A percentile compares a stretch with the other conserved stretches of the same genome.
Evolutionary conservation across 345 rosid species (phyloP).

Genomic region (Ricinus communis): DNA sequence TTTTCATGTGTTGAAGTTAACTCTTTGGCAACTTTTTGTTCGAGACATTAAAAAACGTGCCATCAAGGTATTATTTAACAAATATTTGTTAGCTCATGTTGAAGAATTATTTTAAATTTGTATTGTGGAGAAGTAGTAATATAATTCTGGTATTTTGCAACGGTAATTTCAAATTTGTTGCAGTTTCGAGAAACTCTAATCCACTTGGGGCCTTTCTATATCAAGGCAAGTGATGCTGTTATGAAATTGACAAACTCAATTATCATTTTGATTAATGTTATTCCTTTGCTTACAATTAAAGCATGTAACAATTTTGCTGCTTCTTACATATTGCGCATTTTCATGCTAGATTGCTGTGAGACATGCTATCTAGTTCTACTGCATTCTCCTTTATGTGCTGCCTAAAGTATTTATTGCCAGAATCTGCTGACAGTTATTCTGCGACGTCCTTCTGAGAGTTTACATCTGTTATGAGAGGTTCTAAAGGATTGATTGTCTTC

Average conservation of each 20-base stretch:
- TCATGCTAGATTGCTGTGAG: not conserved
- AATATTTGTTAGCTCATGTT: not conserved
- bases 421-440: not conserved
- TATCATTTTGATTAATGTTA: not conserved
- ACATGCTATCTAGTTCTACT: not conserved
- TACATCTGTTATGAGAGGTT: not conserved
- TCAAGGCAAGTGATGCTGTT: conserved; percentile 59
- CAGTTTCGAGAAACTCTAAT: conserved; percentile 90
- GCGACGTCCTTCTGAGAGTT: not conserved
- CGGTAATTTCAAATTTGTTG: conserved; percentile 33
- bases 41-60: conserved; percentile 74
- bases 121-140: conserved; percentile 5
- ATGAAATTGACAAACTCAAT: not conserved
- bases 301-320: no score
- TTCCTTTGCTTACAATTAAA: not conserved
- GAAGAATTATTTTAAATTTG: no score
- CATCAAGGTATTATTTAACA: conserved; percentile 51
- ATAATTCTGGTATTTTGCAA: conserved; percentile 10
- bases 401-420: not conserved
- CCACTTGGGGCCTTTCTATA: conserved; percentile 84
- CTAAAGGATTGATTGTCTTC: not conserved
- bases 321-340: not conserved
- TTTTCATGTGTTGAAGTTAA: conserved; percentile 67
- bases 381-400: not conserved
- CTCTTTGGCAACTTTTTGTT: conserved; percentile 68